Evolutionary conservation across 169 alveolate species (phyloP), one percentile per base, ranked within the genome.

Genomic region (Eimeria acervulina): DNA sequence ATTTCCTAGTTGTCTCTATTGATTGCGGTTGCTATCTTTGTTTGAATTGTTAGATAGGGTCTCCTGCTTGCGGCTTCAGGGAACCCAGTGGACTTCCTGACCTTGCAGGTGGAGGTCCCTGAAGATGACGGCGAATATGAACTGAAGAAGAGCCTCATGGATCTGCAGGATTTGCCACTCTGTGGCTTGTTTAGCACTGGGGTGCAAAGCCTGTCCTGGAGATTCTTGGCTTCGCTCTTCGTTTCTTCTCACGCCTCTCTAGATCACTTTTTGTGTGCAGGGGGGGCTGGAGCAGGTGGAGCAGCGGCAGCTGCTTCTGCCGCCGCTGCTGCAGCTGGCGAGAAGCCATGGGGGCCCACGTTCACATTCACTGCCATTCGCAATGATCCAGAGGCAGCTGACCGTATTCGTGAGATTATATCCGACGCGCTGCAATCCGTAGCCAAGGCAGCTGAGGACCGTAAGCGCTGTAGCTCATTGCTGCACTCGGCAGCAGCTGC

Each of bases 11-110:
- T 51, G 59, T 1, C 0, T 51, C 21, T 51, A 1, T 10, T 1
- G 40, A 7, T 31, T 72, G n/a, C 55, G 23, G 52, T 17, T 23
- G 51, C 17, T 72, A 6, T 15, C 3, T 33, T 7, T 33, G 76
- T 12, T 44, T 26, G 28, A 21, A 13, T 15, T 59, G 28, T 59
- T 12, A 13, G 7, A 59, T 13, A 59, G 68, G 28, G n/a, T n/a
- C n/a, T 12, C 28, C n/a, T 59, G 68, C 19, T 59, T 47, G 26
- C 19, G 52, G 36, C 13, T 6, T 66, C 87, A 93, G 96, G 96
- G 4, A 93, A 93, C 83, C 96, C 91, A 59, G 33, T 76, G 84
- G 91, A 93, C 42, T 76, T 85, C 63, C 61, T 93, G 26, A 78
- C 96, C 36, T 8, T 93, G 38, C 76, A 70, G 59, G 72, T 93